Evolutionary conservation across 2,329 filamentous ascomycete genomes (phyloP).

Genomic region (Incumbomyces lentus): DNA sequence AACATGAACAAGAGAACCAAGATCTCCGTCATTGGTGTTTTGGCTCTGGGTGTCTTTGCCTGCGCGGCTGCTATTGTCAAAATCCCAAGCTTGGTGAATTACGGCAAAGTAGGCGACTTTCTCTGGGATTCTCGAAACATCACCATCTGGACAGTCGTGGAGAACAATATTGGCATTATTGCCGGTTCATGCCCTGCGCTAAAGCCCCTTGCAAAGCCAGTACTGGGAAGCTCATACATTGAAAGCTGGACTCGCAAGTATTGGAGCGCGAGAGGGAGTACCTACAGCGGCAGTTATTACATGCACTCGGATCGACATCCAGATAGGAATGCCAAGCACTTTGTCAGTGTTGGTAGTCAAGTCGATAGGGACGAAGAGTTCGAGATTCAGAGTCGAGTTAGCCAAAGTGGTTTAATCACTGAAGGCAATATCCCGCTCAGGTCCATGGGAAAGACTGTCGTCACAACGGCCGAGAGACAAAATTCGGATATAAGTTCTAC

Average conservation of each 20-base stretch:
- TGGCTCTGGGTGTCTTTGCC: constrained; percentile 37
- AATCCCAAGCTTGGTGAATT: constrained; percentile 29
- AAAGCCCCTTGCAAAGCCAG: constrained; percentile 24
- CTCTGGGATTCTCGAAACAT: constrained; percentile 39
- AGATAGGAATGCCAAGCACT: no score
- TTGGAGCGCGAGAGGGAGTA: no score
- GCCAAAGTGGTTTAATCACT: no score
- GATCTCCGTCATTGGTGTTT: constrained; percentile 28
- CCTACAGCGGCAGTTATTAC: no score
- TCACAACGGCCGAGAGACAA: no score
- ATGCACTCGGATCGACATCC: no score
- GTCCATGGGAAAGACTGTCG: no score
- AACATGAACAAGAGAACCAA: constrained; percentile 31
- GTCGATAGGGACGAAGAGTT: no score
- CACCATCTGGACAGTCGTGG: constrained; percentile 38
- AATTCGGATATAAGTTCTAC: no score
- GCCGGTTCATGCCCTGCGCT: constrained; percentile 26
- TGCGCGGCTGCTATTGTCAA: constrained; percentile 36
- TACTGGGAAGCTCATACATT: constrained; percentile 15
- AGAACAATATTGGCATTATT: constrained; percentile 25
- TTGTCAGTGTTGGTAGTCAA: no score
- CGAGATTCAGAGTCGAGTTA: no score
- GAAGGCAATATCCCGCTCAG: no score
- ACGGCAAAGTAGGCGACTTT: constrained; percentile 33
- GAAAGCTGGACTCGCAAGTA: neutral